Conservation (phyloP, 345 rosid species). For the Erysimum cheiranthoides region DNA sequence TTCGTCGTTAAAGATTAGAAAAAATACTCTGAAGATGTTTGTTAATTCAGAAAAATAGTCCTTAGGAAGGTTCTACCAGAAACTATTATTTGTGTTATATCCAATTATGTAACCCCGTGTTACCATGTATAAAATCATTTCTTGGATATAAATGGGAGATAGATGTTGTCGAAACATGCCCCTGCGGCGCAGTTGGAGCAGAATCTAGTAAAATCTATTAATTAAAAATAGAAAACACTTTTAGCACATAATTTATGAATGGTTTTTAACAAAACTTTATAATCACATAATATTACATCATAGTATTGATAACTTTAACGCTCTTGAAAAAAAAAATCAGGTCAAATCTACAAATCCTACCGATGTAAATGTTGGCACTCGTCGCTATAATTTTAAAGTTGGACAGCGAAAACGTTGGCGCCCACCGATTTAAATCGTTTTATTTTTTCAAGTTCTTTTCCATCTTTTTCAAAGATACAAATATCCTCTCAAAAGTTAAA, state of each 20-base stretch:
- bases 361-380: neutral
- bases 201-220: no score
- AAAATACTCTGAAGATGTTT: neutral
- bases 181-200: no score
- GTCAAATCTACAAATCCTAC: neutral
- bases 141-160: neutral
- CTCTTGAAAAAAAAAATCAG: no score
- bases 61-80: conserved; percentile 1
- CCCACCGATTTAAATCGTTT: neutral
- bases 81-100: neutral
- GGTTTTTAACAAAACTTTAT: no score
- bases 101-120: neutral
- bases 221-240: no score
- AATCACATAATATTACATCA: no score
- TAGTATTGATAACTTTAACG: no score
- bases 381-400: neutral
- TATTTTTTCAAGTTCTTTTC: neutral
- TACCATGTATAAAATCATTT: neutral
- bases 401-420: neutral
- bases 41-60: neutral
- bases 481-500: neutral
- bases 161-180: no score
- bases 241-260: no score
- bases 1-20: neutral
- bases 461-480: neutral